Conservation (phyloP, 140 eudicot species). For the Stevia rebaudiana region DNA sequence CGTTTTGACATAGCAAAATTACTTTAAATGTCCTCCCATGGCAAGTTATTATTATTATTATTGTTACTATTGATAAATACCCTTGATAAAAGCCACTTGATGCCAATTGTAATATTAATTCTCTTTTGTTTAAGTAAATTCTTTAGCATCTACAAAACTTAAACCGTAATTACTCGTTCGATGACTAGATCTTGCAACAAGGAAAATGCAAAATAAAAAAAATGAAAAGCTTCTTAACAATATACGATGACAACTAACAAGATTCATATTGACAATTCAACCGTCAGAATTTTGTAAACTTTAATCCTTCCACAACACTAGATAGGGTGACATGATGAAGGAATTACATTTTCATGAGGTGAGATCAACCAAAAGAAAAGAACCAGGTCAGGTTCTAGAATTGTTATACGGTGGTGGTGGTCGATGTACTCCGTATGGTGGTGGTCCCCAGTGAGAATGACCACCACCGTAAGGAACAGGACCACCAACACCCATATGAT, state of each 20-base stretch:
- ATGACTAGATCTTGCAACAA: not conserved
- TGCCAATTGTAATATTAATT: too few species aligned
- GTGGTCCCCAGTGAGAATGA: constrained; percentile 40
- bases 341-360: constrained; percentile 12
- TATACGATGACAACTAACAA: too few species aligned
- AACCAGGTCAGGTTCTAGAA: constrained; percentile 18
- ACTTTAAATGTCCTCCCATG: too few species aligned
- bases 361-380: not conserved
- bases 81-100: too few species aligned
- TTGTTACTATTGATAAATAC: too few species aligned
- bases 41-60: too few species aligned
- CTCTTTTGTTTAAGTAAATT: too few species aligned
- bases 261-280: constrained; percentile 1
- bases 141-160: too few species aligned
- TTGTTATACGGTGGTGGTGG: constrained; percentile 24
- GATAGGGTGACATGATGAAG: not conserved
- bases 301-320: constrained; percentile 10
- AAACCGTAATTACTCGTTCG: not conserved
- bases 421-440: constrained; percentile 23
- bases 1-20: too few species aligned
- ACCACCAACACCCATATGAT: constrained; percentile 31
- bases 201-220: not conserved
- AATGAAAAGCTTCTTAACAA: not conserved
- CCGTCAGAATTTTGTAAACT: constrained; percentile 1
- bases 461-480: constrained; percentile 32